Conservation (phyloP, 2,329 filamentous ascomycete species). For the Sordariomycetes sp. region DNA sequence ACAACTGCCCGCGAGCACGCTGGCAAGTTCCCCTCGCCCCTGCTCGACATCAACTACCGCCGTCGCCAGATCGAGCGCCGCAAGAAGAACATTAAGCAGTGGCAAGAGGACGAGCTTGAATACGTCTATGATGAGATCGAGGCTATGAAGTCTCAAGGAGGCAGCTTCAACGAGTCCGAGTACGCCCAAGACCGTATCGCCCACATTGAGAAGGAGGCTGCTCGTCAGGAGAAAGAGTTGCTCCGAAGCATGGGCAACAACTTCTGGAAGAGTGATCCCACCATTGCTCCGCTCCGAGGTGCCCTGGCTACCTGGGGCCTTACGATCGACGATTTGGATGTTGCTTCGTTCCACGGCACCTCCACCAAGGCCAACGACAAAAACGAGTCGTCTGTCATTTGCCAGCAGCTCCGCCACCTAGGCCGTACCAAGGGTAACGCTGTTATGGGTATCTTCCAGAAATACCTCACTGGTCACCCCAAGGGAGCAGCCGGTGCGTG, state of each 20-base stretch:
- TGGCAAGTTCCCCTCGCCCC: constrained; percentile 87
- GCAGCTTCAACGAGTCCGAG: constrained; percentile 69
- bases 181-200: constrained; percentile 77
- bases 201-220: constrained; percentile 80
- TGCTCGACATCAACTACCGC: constrained; percentile 96
- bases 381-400: constrained; percentile 97
- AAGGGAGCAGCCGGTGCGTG: constrained; percentile 98
- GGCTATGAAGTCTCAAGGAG: constrained; percentile 75
- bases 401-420: constrained; percentile 90
- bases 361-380: constrained; percentile 99
- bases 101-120: constrained; percentile 91
- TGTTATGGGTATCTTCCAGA: constrained; percentile 95
- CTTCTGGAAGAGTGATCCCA: constrained; percentile 95
- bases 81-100: constrained; percentile 88
- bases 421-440: constrained; percentile 96
- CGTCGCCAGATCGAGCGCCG: constrained; percentile 90
- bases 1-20: constrained; percentile 87
- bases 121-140: constrained; percentile 88
- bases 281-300: constrained; percentile 90
- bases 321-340: constrained; percentile 88
- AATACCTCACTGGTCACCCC: constrained; percentile 96
- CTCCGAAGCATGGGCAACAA: constrained; percentile 90
- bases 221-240: constrained; percentile 86
- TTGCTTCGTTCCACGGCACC: constrained; percentile 97
- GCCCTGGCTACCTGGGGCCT: constrained; percentile 96